Base-by-base conservation (phyloP, 2,329 filamentous ascomycete species). In the Fusarium sp. region DNA sequence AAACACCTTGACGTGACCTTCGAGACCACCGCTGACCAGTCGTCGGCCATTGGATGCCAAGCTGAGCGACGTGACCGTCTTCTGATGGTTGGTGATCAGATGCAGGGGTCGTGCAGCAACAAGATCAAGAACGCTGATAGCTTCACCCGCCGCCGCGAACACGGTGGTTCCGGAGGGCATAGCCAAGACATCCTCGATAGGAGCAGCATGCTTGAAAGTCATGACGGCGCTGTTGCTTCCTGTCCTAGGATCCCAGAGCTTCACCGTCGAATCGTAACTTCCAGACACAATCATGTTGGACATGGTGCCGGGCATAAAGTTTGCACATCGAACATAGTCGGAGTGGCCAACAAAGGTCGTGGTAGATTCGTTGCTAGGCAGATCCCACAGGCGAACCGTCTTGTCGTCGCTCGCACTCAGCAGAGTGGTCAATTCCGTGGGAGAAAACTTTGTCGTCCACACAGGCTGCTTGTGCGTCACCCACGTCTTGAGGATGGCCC, bases 1-100 rank as follows among this genome's bases (percentile, higher is more conserved):
- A 79, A 97, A 98, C 43, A 99, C 91, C 85, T 99, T 99, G 85
- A 98, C 92, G 83, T 98, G 97, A 11, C 97, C 97, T 82, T 99
- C 97, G 54, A 99, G 88, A 22, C 93, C 95, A 83, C 95, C 97
- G 74, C 93, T 95, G 63, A 99, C 90, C 66, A 99, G 88, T 60
- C 97, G 91, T 60, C 91, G 91, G 56, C 94, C 94, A 76, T 93
- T 90, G 52, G 94, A 95, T 9, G 95, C 95, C 37, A 97, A 86
- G 61, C 93, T 92, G 64, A 99, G 88, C 9, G 93, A 92, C 0
- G 97, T 98, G 69, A 99, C 95, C 1, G 97, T 98, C 90, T 98
- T 99, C 81, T 99, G 97, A 84, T 99, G 97, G 81, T 97, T 98
- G 77, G 92, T 92, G 72, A 99, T 92, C 80, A 97, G 87, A 77